A percentile compares a stretch with the other conserved stretches of the same genome.
These are phyloP conservation scores for Hypericum perforatum DNA, from an alignment of 345 rosid species.

Conservation along the genomic window DNA sequence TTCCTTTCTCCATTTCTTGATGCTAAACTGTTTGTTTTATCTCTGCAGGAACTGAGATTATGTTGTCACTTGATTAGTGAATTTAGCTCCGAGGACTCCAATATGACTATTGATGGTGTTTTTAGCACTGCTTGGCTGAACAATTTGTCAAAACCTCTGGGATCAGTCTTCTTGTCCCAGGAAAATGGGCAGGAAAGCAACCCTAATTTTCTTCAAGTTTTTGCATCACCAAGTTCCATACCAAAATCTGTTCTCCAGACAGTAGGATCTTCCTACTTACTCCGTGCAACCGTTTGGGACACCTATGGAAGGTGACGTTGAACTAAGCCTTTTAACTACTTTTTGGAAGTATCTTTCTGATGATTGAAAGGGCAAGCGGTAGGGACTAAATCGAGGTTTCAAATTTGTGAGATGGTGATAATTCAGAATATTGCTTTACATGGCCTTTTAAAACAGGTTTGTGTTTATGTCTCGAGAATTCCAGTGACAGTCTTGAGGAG, in stretches of 20 bases:
- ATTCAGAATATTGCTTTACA: no score
- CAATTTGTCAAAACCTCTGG: constrained; percentile 51
- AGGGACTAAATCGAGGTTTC: no score
- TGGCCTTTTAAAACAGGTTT: no score
- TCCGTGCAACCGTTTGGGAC: constrained; percentile 95
- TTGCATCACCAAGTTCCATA: constrained; percentile 62
- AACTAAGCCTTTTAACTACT: not conserved
- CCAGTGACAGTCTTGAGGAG: no score
- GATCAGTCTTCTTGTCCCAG: constrained; percentile 41
- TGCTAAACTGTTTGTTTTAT: constrained; percentile 3
- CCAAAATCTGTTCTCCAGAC: constrained; percentile 80
- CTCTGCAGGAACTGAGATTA: constrained; percentile 62
- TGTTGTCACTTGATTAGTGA: constrained; percentile 68
- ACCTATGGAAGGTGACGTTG: constrained; percentile 80
- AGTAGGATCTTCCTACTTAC: constrained; percentile 80
- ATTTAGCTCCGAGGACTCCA: constrained; percentile 57
- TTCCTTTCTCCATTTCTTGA: constrained; percentile 4
- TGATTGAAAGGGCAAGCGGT: no score
- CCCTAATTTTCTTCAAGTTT: constrained; percentile 41
- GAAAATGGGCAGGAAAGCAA: constrained; percentile 44
- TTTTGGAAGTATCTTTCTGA: not conserved
- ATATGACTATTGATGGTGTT: constrained; percentile 59
- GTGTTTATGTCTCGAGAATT: no score
- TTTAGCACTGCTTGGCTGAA: constrained; percentile 77
- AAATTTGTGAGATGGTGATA: no score